phyloP scores from a whole-genome alignment of 371 early-diverging fungal genomes.

The Paraphysoderma sedebokerense region DNA sequence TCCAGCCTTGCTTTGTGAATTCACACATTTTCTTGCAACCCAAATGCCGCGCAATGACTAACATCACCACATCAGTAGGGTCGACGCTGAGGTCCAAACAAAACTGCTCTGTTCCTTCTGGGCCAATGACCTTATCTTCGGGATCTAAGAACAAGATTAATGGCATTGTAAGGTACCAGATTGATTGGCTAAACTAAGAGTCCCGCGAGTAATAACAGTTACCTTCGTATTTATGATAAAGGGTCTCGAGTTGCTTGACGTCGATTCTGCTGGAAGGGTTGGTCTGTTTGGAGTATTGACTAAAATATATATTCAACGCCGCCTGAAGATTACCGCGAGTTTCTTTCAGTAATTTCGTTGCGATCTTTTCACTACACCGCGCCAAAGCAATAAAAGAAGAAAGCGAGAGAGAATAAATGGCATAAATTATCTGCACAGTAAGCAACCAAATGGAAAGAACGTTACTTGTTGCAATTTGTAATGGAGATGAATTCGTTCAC shows the following conservation, averaged over 20 bases:
- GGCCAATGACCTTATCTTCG: slow-evolving; percentile 43
- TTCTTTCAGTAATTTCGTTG: slow-evolving; percentile 26
- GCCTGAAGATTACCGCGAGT: slow-evolving; percentile 42
- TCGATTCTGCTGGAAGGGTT: slow-evolving; percentile 7
- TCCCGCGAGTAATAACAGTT: neutral
- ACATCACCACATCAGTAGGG: slow-evolving; percentile 53
- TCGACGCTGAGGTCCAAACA: slow-evolving; percentile 55
- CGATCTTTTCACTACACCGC: slow-evolving; percentile 28
- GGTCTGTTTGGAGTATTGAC: slow-evolving; percentile 4
- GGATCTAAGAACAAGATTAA: slow-evolving; percentile 17
- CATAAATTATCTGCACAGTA: neutral
- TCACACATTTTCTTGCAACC: slow-evolving; percentile 59
- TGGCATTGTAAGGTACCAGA: neutral
- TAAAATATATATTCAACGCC: slow-evolving; percentile 40
- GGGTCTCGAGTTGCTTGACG: slow-evolving; percentile 15
- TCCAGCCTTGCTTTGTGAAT: slow-evolving; percentile 38
- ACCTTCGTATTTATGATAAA: slow-evolving; percentile 58
- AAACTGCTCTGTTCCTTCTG: slow-evolving; percentile 55
- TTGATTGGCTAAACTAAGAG: neutral
- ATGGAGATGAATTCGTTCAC: slow-evolving; percentile 27
- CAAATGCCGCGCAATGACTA: slow-evolving; percentile 51
- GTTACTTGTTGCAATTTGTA: slow-evolving; percentile 23
- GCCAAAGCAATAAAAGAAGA: neutral
- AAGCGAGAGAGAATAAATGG: neutral
- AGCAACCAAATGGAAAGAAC: neutral